phyloP scores from a whole-genome alignment of 1,139 yeast species.

The Suhomyces bokatorum region DNA sequence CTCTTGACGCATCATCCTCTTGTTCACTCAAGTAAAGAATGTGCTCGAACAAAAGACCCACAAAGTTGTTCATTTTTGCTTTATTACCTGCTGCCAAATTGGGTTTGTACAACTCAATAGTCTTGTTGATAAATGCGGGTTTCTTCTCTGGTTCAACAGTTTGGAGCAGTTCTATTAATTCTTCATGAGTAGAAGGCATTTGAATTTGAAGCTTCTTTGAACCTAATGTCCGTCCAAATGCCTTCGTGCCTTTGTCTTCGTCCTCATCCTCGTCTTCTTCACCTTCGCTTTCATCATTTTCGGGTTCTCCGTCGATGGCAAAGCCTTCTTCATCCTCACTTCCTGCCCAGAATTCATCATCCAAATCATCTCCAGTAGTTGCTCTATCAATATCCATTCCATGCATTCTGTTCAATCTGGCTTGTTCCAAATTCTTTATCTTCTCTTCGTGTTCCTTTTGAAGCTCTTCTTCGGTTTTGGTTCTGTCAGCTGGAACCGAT shows the following conservation, averaged over 20 bases:
- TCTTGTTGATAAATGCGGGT: constrained; percentile 49
- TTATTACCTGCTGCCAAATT: constrained; percentile 80
- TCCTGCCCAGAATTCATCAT: constrained; percentile 57
- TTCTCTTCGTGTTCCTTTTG: constrained; percentile 66
- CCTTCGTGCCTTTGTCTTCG: constrained; percentile 1
- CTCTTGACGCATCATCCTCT: constrained; percentile 13
- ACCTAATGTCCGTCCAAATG: constrained; percentile 13
- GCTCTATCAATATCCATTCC: constrained; percentile 58
- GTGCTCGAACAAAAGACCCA: constrained; percentile 65
- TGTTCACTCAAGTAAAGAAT: constrained; percentile 51
- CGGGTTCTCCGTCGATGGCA: constrained; percentile 23
- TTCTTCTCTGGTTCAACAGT: constrained; percentile 44
- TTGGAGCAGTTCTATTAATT: constrained; percentile 42
- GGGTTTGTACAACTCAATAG: constrained; percentile 69
- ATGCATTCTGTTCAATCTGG: constrained; percentile 80
- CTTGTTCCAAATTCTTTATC: constrained; percentile 69
- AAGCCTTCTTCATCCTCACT: constrained; percentile 48
- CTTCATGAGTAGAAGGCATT: constrained; percentile 64
- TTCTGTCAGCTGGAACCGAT: constrained; percentile 94
- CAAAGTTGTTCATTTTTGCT: constrained; percentile 65
- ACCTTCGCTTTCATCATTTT: constrained; percentile 19
- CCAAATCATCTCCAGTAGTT: constrained; percentile 71
- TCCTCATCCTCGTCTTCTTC: constrained; percentile 12
- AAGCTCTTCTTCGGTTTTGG: constrained; percentile 88
- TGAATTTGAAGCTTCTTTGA: constrained; percentile 18